Percentiles rank a stretch among this genome's conserved stretches.
phyloP scores from a whole-genome alignment of 352 stramenopile species.

The Phytophthora vignae region DNA sequence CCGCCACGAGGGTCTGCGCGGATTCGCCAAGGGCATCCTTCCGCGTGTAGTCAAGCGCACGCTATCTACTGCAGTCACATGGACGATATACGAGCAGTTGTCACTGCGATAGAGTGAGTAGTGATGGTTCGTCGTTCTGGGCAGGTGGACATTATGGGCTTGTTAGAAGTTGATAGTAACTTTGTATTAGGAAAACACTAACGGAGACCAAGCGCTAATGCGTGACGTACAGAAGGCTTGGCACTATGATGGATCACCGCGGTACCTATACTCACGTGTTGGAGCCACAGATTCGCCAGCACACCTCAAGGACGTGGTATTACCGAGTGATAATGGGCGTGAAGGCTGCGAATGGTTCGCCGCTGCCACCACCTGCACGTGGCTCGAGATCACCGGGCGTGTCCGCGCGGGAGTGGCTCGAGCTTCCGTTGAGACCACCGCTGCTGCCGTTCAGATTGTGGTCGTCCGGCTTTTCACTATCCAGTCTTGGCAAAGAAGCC shows the following conservation, averaged over 20 bases:
- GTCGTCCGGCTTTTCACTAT: conserved; percentile 34
- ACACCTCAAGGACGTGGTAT: conserved; percentile 9
- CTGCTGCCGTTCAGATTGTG: conserved; percentile 23
- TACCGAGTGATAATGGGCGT: conserved; percentile 90
- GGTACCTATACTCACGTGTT: conserved; percentile 14
- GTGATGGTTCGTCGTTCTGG: neutral
- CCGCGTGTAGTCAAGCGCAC: conserved; percentile 97
- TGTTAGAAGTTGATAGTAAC: conserved; percentile 41
- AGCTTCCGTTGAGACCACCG: conserved; percentile 32
- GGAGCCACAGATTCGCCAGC: conserved; percentile 11
- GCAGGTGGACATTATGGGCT: neutral
- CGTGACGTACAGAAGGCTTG: conserved; percentile 20
- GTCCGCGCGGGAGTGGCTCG: conserved; percentile 13
- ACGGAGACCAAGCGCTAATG: conserved; percentile 13
- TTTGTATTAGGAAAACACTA: conserved; percentile 37
- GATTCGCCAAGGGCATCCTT: conserved; percentile 95
- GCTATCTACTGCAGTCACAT: conserved; percentile 98
- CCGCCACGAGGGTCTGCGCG: conserved; percentile 89
- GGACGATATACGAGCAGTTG: conserved; percentile 98
- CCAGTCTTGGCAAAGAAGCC: conserved; percentile 26
- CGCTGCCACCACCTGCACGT: conserved; percentile 21
- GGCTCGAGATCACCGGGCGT: conserved; percentile 10
- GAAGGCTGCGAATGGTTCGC: conserved; percentile 85
- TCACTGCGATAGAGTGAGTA: conserved; percentile 53
- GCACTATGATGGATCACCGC: conserved; percentile 9